Conservation (phyloP, 2,329 filamentous ascomycete genomes). For the Aspergillus sp. region DNA sequence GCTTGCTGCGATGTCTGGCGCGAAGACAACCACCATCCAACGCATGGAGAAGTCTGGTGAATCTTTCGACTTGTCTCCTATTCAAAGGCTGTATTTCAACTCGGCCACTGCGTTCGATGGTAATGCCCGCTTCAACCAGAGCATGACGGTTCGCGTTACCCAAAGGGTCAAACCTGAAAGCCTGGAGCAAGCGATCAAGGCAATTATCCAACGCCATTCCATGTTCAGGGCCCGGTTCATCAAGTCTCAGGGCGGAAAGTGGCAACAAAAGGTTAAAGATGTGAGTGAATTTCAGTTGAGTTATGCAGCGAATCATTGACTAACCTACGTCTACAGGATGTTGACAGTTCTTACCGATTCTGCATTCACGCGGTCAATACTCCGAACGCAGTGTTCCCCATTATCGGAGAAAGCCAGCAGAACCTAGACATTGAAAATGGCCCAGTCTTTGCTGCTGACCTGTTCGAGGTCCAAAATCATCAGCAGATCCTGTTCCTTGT, state of each 20-base stretch:
- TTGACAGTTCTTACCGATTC: conserved; percentile 34
- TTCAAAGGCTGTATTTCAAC: conserved; percentile 35
- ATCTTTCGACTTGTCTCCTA: conserved; percentile 33
- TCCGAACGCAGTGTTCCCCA: conserved; percentile 24
- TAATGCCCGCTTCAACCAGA: conserved; percentile 34
- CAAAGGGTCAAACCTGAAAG: conserved; percentile 22
- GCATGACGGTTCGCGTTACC: conserved; percentile 33
- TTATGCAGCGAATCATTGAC: background rate
- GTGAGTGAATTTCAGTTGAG: conserved; percentile 15
- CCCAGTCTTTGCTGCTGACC: conserved; percentile 18
- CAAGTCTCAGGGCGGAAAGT: conserved; percentile 19
- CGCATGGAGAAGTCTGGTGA: conserved; percentile 28
- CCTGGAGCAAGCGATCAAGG: conserved; percentile 27
- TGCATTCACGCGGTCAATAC: conserved; percentile 25
- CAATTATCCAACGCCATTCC: conserved; percentile 32
- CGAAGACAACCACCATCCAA: conserved; percentile 16
- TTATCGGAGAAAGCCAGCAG: conserved; percentile 31
- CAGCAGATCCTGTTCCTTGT: conserved; percentile 18
- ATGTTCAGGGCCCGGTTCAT: conserved; percentile 36
- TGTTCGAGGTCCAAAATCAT: conserved; percentile 14
- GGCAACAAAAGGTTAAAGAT: conserved; percentile 28
- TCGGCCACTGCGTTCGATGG: conserved; percentile 22
- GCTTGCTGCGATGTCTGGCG: conserved; percentile 25
- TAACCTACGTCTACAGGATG: conserved; percentile 19
- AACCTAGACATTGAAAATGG: conserved; percentile 34